These are phyloP conservation scores for Azolla pinnata DNA, from an alignment of 75 land plant genomes.

Conservation along the genomic window DNA sequence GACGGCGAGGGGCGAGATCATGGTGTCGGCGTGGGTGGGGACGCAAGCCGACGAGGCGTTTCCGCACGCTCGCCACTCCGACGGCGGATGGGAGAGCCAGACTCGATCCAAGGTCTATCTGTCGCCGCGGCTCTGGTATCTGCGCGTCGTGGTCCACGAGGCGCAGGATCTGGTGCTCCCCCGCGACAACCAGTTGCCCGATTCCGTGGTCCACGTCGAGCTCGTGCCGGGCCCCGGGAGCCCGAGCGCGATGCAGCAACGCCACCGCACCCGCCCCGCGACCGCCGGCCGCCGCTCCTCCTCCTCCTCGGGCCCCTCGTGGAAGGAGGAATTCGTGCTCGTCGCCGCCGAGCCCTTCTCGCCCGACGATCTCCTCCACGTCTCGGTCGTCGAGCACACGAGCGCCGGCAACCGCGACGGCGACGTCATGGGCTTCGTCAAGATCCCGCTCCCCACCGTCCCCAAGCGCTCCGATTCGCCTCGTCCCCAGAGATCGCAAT, in stretches of 20 bases:
- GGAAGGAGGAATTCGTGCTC: slow-evolving; percentile 30
- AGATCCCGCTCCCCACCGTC: not conserved
- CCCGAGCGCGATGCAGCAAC: too few species aligned
- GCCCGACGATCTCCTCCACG: slow-evolving; percentile 9
- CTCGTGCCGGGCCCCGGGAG: slow-evolving; percentile 16
- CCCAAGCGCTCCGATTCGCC: not conserved
- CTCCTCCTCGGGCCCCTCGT: too few species aligned
- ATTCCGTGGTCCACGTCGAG: not conserved
- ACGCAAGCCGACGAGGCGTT: slow-evolving; percentile 68
- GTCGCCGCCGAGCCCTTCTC: slow-evolving; percentile 7
- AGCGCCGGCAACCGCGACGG: slow-evolving; percentile 12
- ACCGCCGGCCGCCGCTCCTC: not conserved
- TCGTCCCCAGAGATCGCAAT: too few species aligned
- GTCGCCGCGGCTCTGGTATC: slow-evolving; percentile 51
- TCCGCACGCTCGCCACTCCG: slow-evolving; percentile 58
- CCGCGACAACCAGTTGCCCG: not conserved
- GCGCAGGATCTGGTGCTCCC: slow-evolving; percentile 62
- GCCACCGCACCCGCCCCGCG: not conserved
- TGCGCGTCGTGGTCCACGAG: slow-evolving; percentile 38
- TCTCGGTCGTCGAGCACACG: slow-evolving; percentile 9
- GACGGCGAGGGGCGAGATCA: slow-evolving; percentile 37
- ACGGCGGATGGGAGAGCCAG: slow-evolving; percentile 28
- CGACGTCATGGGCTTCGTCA: not conserved
- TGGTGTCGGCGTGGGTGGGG: slow-evolving; percentile 72
- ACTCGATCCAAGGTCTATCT: slow-evolving; percentile 56